Evolutionary conservation across 2,329 filamentous ascomycete genomes (phyloP), one percentile per base, ranked within the genome.

Genomic region (Macrophomina pseudophaseolina): DNA sequence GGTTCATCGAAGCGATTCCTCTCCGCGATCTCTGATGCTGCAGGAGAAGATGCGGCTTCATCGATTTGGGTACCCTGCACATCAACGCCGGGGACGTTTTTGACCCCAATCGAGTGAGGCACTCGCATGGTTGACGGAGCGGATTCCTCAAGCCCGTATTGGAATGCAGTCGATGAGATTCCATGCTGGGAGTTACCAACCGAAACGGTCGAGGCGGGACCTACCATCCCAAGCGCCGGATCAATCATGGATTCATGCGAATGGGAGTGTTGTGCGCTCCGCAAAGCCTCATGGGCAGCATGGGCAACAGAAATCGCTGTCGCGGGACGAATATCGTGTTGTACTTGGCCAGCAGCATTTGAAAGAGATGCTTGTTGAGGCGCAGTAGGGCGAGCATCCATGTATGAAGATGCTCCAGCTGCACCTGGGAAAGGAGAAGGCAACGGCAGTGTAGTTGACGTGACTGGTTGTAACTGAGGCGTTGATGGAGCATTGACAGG

Each of bases 351-450:
- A 14, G 3, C 18, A 28, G 46, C 6, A 1, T 7, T 28, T 9
- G 18, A 16, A 35, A 11, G 8, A 16, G 44, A 4, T 5, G 53
- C 1, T 23, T 52, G 11, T 32, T 33, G 30, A 32, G 35, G 11
- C 5, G 33, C 11, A 12, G n/a, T n/a, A 35, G 64, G 53, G 28
- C 69, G 62, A 28, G 71, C 67, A 56, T 77, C 75, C 46, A 78
- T 71, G 53, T 74, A 79, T 1, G 76, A 77, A 1, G 68, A 63
- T 3, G 62, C 53, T 46, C 65, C 69, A 2, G 49, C 58, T 32
- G 74, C 73, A 8, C 66, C 75, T 5, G 77, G 77, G 53, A 79
- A 79, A 0, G 77, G 77, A 2, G 77, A 79, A 28, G 76, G 76
- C 16, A 79, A 67, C n/a, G 77, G 76, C 2, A 79, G 71, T 1